Evolutionary conservation across 352 stramenopile species (phyloP).

Genomic region (Globisporangium okanoganense): DNA sequence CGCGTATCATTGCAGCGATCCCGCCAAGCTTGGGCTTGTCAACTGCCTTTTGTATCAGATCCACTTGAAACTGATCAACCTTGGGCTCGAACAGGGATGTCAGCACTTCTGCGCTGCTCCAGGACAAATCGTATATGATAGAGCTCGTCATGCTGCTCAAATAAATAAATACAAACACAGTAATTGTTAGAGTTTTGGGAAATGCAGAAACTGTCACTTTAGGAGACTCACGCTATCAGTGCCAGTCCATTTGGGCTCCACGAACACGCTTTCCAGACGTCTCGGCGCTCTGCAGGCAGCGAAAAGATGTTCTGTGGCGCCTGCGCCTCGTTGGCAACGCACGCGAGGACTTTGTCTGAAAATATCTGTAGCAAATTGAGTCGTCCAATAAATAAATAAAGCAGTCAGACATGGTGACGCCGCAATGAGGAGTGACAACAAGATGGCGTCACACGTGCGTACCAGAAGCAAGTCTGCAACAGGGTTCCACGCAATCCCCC

Average conservation of each 20-base stretch:
- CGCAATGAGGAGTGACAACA: background rate
- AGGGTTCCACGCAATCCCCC: slow-evolving; percentile 37
- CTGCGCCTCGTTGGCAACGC: slow-evolving; percentile 20
- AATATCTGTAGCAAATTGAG: slow-evolving; percentile 17
- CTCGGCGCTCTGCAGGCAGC: slow-evolving; percentile 5
- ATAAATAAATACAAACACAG: background rate
- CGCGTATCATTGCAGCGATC: slow-evolving; percentile 2
- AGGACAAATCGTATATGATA: slow-evolving; percentile 25
- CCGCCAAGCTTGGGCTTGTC: background rate
- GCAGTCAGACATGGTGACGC: background rate
- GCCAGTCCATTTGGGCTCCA: slow-evolving; percentile 46
- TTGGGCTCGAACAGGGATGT: slow-evolving; percentile 5
- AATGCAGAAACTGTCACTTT: too few species aligned
- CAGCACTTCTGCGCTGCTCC: slow-evolving; percentile 19
- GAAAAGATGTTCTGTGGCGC: slow-evolving; percentile 16
- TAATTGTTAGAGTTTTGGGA: background rate
- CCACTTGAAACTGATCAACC: background rate
- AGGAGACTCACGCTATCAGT: slow-evolving; percentile 32
- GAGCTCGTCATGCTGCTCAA: slow-evolving; percentile 11
- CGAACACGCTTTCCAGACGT: slow-evolving; percentile 23
- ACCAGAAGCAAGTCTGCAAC: slow-evolving; percentile 29
- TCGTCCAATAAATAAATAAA: too few species aligned
- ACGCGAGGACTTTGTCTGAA: slow-evolving; percentile 24
- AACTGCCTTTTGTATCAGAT: background rate
- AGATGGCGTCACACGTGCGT: background rate